These are phyloP conservation scores for Papiliotrema fonsecae DNA, from an alignment of 1,284 basidiomycete genomes.

Conservation along the genomic window DNA sequence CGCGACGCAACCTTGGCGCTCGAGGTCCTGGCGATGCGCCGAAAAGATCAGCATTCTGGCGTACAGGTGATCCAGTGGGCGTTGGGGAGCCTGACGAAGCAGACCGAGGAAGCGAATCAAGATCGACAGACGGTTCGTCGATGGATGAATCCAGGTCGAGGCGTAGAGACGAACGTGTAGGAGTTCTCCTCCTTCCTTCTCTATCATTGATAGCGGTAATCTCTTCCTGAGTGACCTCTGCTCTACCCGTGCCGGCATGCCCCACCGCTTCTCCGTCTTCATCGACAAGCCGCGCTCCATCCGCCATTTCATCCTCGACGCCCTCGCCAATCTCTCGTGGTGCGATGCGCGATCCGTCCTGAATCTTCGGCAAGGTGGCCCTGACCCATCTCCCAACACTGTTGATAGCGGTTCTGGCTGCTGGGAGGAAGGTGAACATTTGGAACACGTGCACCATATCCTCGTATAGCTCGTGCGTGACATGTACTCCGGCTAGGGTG, in stretches of 20 bases:
- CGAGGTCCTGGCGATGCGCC: neutral
- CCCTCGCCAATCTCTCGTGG: constrained; percentile 10
- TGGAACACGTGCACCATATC: constrained; percentile 93
- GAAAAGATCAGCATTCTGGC: too few relatives aligned
- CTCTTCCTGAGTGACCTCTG: neutral
- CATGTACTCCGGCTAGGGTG: constrained; percentile 75
- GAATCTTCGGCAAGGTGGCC: constrained; percentile 62
- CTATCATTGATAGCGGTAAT: constrained; percentile 3
- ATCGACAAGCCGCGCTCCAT: constrained; percentile 10
- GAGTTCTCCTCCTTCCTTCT: neutral
- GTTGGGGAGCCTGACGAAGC: constrained; percentile 11
- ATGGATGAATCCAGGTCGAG: constrained; percentile 1
- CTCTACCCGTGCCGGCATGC: neutral
- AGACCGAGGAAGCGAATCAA: constrained; percentile 16
- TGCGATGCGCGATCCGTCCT: constrained; percentile 18
- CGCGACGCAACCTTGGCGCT: constrained; percentile 9
- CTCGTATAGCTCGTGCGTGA: constrained; percentile 87
- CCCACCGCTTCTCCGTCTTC: constrained; percentile 12
- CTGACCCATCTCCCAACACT: constrained; percentile 58
- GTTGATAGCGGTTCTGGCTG: constrained; percentile 64
- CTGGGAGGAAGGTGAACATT: constrained; percentile 73
- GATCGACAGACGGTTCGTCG: constrained; percentile 15
- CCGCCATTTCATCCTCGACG: constrained; percentile 16
- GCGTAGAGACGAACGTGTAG: neutral
- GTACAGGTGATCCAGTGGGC: too few relatives aligned